These are phyloP conservation scores for Globisporangium splendens DNA, from an alignment of 352 stramenopile species.

Conservation along the genomic window DNA sequence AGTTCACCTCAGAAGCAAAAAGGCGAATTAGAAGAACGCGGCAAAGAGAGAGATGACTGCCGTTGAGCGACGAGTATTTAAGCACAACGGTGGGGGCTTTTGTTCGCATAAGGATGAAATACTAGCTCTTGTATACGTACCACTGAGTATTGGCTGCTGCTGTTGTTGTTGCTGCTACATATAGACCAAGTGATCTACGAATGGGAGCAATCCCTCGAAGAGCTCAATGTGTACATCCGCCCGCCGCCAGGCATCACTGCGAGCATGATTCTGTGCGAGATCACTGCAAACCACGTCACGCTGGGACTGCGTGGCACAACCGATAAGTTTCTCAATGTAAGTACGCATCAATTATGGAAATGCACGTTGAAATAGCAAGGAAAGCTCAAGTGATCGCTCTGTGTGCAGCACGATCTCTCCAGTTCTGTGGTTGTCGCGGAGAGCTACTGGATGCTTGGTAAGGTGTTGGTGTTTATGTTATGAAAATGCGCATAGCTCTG, in stretches of 20 bases:
- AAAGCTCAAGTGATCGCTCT: not conserved
- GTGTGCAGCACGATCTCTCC: slow-evolving; percentile 83
- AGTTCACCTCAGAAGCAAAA: too few relatives aligned
- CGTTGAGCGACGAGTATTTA: slow-evolving; percentile 55
- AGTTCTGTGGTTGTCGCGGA: slow-evolving; percentile 92
- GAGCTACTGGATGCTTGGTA: slow-evolving; percentile 96
- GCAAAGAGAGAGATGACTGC: slow-evolving; percentile 25
- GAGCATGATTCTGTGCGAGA: slow-evolving; percentile 86
- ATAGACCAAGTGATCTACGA: slow-evolving; percentile 91
- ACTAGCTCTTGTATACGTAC: too few relatives aligned
- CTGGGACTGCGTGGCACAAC: slow-evolving; percentile 86
- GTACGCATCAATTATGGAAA: not conserved
- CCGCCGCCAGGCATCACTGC: slow-evolving; percentile 83
- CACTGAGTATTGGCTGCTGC: too few relatives aligned
- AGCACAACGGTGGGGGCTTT: slow-evolving; percentile 52
- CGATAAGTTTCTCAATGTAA: slow-evolving; percentile 92
- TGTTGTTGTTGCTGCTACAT: too few relatives aligned
- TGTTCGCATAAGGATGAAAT: too few relatives aligned
- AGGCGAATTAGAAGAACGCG: too few relatives aligned
- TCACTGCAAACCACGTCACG: slow-evolving; percentile 85
- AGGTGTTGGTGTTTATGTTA: not conserved
- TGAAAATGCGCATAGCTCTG: too few relatives aligned
- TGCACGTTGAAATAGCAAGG: too few relatives aligned
- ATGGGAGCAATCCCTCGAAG: slow-evolving; percentile 95
- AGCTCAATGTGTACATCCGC: slow-evolving; percentile 95